Evolutionary conservation across 2,329 filamentous ascomycete species (phyloP).

Genomic region (Colletotrichum plurivorum): DNA sequence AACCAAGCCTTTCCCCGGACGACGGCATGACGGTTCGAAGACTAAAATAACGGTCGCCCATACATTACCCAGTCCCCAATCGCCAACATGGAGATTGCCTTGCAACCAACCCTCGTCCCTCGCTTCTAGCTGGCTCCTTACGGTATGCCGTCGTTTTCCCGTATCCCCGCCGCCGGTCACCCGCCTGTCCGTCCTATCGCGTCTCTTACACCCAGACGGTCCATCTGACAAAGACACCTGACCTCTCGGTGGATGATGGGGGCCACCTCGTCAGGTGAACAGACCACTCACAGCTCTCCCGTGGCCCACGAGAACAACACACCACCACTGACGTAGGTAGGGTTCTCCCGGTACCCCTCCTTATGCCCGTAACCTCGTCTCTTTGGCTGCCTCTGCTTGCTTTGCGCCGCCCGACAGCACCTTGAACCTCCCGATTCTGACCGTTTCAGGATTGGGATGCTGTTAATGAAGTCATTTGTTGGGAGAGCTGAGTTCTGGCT

Average conservation of each 20-base stretch:
- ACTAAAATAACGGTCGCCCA: constrained; percentile 33
- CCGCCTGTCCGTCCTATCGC: constrained; percentile 30
- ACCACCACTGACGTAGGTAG: constrained; percentile 38
- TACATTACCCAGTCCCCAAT: not conserved
- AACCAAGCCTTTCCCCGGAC: constrained; percentile 17
- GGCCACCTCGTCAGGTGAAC: constrained; percentile 38
- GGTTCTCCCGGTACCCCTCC: constrained; percentile 28
- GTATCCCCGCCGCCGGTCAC: constrained; percentile 33
- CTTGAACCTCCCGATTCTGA: constrained; percentile 24
- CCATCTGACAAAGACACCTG: constrained; percentile 40
- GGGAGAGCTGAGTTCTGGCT: constrained; percentile 21
- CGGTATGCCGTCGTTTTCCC: constrained; percentile 26
- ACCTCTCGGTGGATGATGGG: constrained; percentile 37
- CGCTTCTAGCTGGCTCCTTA: constrained; percentile 3
- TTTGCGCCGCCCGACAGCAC: not conserved
- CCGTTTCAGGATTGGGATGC: constrained; percentile 36
- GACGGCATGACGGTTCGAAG: constrained; percentile 16
- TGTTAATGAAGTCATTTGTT: constrained; percentile 24
- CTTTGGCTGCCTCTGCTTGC: not conserved
- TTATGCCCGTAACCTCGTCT: constrained; percentile 19
- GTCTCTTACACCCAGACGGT: constrained; percentile 22
- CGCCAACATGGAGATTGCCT: constrained; percentile 17
- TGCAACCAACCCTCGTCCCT: constrained; percentile 8
- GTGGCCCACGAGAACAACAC: constrained; percentile 40
- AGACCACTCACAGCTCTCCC: constrained; percentile 34